Conservation (phyloP, 805 yeast species). For the Wickerhamomyces pijperi region DNA sequence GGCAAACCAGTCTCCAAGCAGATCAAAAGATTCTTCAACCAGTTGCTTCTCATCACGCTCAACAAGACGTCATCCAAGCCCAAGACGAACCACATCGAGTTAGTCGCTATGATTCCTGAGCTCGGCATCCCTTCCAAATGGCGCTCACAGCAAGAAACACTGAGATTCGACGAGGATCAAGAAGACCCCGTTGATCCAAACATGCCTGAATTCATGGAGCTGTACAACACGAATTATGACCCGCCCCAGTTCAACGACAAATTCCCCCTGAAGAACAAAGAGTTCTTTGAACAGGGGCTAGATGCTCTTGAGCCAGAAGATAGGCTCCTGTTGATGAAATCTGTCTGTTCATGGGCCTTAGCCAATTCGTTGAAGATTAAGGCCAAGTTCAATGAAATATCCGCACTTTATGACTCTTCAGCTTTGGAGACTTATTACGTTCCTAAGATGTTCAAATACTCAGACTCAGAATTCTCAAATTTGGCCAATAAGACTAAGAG, state of each 20-base stretch:
- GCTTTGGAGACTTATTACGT: slow-evolving; percentile 17
- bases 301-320: slow-evolving; percentile 13
- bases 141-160: slow-evolving; percentile 7
- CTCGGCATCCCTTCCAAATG: slow-evolving; percentile 19
- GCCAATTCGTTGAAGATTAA: slow-evolving; percentile 11
- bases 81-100: slow-evolving; percentile 5
- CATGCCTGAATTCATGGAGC: slow-evolving; percentile 9
- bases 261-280: slow-evolving; percentile 13
- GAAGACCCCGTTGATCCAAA: slow-evolving; percentile 13
- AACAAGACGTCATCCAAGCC: slow-evolving; percentile 10
- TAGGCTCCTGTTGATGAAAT: slow-evolving; percentile 14
- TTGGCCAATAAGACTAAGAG: slow-evolving; percentile 3
- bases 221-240: slow-evolving; percentile 1
- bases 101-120: slow-evolving; percentile 5
- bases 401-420: slow-evolving; percentile 10
- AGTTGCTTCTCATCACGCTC: slow-evolving; percentile 8
- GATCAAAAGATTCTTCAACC: slow-evolving; percentile 9
- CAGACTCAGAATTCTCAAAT: slow-evolving; percentile 10
- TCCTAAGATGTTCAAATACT: slow-evolving; percentile 16
- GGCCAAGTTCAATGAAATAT: slow-evolving; percentile 5
- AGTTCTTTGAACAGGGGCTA: slow-evolving; percentile 11
- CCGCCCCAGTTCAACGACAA: background rate
- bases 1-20: slow-evolving; percentile 10
- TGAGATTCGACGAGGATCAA: slow-evolving; percentile 2
- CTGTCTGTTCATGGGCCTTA: slow-evolving; percentile 14